Evolutionary conservation across 2,329 filamentous ascomycete genomes (phyloP).

Genomic region (Colletotrichum kahawae): DNA sequence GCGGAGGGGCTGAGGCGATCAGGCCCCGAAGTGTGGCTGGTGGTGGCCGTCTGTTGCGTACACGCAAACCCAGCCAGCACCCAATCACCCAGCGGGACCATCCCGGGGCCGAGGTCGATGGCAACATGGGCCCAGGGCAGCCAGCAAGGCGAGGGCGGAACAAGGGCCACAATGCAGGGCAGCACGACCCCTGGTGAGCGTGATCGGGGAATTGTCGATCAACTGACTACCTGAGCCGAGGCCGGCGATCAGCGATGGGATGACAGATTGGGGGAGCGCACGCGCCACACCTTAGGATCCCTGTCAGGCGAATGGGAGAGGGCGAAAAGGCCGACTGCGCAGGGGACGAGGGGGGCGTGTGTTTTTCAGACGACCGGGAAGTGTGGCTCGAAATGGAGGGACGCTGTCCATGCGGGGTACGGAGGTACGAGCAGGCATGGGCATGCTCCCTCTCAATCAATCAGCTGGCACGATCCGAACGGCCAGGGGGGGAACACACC

Average conservation of each 20-base stretch:
- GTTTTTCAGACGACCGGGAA: not conserved
- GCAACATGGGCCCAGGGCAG: not conserved
- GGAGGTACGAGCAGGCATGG: not conserved
- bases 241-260: conserved; percentile 22
- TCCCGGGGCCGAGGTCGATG: not conserved
- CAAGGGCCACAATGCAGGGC: conserved; percentile 11
- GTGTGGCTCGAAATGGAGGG: not conserved
- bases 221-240: conserved; percentile 17
- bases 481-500: not conserved
- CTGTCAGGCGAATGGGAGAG: conserved; percentile 7
- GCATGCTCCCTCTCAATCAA: not conserved
- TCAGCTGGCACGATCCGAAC: conserved; percentile 2
- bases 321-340: not conserved
- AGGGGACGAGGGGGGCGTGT: not conserved
- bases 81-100: not conserved
- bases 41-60: not conserved
- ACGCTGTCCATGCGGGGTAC: conserved; percentile 12
- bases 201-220: conserved; percentile 19
- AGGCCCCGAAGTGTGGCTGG: conserved; percentile 10
- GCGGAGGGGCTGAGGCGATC: not conserved
- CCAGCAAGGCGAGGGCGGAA: not conserved
- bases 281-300: conserved; percentile 13
- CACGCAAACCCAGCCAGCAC: not conserved
- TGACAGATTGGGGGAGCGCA: conserved; percentile 12
- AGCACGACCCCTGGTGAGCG: conserved; percentile 4